These are phyloP conservation scores for Kwoniella europaea DNA, from an alignment of 768 basidiomycete genomes.

Conservation along the genomic window DNA sequence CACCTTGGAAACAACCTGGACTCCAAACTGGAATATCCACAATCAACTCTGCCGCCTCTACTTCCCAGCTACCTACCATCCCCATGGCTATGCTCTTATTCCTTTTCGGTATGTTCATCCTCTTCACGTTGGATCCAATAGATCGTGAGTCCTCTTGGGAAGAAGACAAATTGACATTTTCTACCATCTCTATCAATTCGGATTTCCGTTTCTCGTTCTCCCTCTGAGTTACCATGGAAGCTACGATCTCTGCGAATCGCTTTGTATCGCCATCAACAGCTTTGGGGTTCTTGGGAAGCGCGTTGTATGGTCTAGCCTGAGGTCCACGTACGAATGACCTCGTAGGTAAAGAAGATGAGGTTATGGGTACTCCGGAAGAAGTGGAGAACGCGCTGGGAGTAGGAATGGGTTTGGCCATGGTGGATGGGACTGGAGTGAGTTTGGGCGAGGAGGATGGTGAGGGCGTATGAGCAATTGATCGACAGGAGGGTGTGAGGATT, in stretches of 20 bases:
- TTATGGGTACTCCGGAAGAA: not conserved
- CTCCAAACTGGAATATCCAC: slow-evolving; percentile 57
- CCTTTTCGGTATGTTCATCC: slow-evolving; percentile 14
- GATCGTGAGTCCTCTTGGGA: not conserved
- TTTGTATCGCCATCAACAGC: slow-evolving; percentile 42
- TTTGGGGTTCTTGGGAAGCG: slow-evolving; percentile 14
- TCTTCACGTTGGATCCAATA: not conserved
- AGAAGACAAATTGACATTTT: slow-evolving; percentile 19
- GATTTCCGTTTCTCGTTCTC: slow-evolving; percentile 15
- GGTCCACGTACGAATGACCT: slow-evolving; percentile 47
- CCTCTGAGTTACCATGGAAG: slow-evolving; percentile 23
- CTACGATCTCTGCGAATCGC: slow-evolving; percentile 41
- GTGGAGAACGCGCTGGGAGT: slow-evolving; percentile 2
- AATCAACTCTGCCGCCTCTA: slow-evolving; percentile 52
- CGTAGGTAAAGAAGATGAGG: slow-evolving; percentile 11
- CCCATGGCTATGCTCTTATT: slow-evolving; percentile 20
- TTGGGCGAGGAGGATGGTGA: slow-evolving; percentile 39
- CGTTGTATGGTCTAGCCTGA: slow-evolving; percentile 39
- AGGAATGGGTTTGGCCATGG: slow-evolving; percentile 25
- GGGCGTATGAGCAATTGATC: slow-evolving; percentile 24
- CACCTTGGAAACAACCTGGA: slow-evolving; percentile 54
- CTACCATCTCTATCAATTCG: slow-evolving; percentile 25
- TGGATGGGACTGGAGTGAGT: slow-evolving; percentile 36
- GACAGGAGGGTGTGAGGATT: slow-evolving; percentile 26
- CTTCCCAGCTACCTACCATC: slow-evolving; percentile 48